Base-by-base conservation (phyloP, 2,329 filamentous ascomycete genomes). In the Colletotrichum tropicale region DNA sequence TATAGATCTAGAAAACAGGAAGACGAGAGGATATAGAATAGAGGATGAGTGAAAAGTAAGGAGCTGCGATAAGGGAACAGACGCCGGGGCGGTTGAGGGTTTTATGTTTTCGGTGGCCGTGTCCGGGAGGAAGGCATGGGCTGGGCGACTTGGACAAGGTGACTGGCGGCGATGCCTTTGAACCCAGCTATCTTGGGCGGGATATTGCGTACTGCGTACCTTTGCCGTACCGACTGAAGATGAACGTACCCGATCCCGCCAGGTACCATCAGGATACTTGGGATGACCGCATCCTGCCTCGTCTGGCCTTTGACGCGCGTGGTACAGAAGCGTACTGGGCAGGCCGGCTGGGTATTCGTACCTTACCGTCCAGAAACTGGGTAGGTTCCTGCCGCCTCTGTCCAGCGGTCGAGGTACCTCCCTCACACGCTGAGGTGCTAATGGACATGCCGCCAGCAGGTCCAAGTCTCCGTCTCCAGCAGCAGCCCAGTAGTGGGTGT, bases 31-130 rank as follows among this genome's bases (percentile, higher is more conserved):
- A 34, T 21, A 28, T 28, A 30, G 65, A 36, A 71, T 62, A 32
- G 43, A 67, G 34, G 32, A 73, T 65, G 52, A 32, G 56, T 65
- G 36, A 36, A 58, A 60, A 68, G 34, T 64, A 34, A 52, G 34
- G 21, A 55, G 73, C 24, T 18, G 36, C 58, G 58, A 52, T 73
- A 68, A 73, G 70, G 13, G 43, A 10, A 34, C n/a, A 38, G 70
- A 65, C 64, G 61, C 69, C 60, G 73, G 74, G 74, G 70, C 64
- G 70, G 74, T 30, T 74, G 78, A 77, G 78, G 77, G 78, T 79
- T 79, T 79, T 79, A 79, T 79, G 75, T 76, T 36, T 67, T 56
- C 43, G 65, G 28, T 36, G 65, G 48, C 55, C n/a, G 68, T 62
- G 38, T 36, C 34, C 32, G 61, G n/a, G 69, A 28, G 62, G 61